Evolutionary conservation across 108 stramenopile genomes (phyloP), one percentile per base, ranked within the genome.

Genomic region (Discostella pseudostelligera): DNA sequence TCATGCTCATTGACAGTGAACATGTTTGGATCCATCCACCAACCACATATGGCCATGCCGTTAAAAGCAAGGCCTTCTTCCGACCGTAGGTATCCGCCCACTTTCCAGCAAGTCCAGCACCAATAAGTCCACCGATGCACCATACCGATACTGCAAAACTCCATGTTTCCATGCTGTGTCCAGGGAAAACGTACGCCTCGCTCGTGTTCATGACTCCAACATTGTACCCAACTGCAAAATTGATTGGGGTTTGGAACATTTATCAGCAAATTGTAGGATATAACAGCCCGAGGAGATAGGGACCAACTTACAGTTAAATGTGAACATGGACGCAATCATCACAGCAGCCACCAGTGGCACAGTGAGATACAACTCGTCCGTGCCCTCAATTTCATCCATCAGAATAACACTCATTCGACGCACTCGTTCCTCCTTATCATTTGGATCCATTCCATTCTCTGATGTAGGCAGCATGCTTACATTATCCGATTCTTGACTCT

Each of bases 171-270:
- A 87, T 88, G 16, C 80, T 73, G 60, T 92, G 90, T 8, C 87
- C 90, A 39, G 90, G 93, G 54, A 95, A 95, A 24, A 90, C 89
- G 42, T 82, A 86, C 11, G 77, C 76, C 57, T 80, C 85, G 40
- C 88, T 85, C 10, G 93, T 81, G 78, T 95, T 95, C 87, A 95
- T 90, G 22, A 92, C 90, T 22, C 83, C 70, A 13, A 84, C 85
- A 43, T 85, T 88, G 74, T 87, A 88, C 35, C 93, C 93, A n/a
- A 81, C 89, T 55, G 84, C 58, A 62, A 84, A n/a, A n/a, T n/a
- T n/a, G n/a, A n/a, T n/a, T n/a, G n/a, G 87, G 72, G 83, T 79
- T 10, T 0, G 9, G 8, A 26, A 5, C 4, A 32, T 32, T 0
- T 22, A 6, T 9, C 3, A 14, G 1, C 7, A 17, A 8, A 51